Base-by-base conservation (phyloP, 1,139 yeast species). In the Candida albicans region DNA sequence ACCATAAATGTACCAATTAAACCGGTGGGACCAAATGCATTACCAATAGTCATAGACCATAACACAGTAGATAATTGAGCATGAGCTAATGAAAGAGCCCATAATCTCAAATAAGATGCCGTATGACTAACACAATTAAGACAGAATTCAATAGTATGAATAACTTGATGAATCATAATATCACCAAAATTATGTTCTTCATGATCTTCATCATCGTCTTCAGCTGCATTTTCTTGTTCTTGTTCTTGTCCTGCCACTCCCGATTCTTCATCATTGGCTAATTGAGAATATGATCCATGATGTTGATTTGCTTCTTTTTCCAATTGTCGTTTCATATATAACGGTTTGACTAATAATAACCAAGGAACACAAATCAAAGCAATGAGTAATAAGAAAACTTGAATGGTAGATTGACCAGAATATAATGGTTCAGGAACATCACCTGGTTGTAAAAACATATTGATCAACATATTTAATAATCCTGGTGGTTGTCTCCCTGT, bases 391-490 rank as follows among this genome's bases (percentile, higher is more conserved):
- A 87, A 67, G 31, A 82, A 53, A 4, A 82, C 71, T 63, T 87
- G 95, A 10, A 86, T 70, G 1, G 65, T 53, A 0, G 83, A 73
- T 62, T 87, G 95, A 2, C 86, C 84, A 1, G 72, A 60, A 58
- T 81, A 87, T 43, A 87, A 70, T 39, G 75, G 79, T 48, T 83
- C 91, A 9, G 79, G 87, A 43, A 86, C 76, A 4, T 67, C 74
- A 15, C 95, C 95, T 11, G 95, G 95, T 2, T 89, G 65, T 53
- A 87, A 73, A 55, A 87, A 86, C 95, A 87, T 87, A 46, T 82
- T 80, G 56, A 87, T 87, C 60, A 87, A 73, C 89, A 86, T 86
- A 62, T 86, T 86, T 62, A 87, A 73, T 56, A 87, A 73, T 34
- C 90, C 87, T 35, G 95, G 95, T 7, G 95, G 91, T 45, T 85